Conservation (phyloP, 192 early-diverging fungal genomes). For the Gaertneriomyces semiglobifer region DNA sequence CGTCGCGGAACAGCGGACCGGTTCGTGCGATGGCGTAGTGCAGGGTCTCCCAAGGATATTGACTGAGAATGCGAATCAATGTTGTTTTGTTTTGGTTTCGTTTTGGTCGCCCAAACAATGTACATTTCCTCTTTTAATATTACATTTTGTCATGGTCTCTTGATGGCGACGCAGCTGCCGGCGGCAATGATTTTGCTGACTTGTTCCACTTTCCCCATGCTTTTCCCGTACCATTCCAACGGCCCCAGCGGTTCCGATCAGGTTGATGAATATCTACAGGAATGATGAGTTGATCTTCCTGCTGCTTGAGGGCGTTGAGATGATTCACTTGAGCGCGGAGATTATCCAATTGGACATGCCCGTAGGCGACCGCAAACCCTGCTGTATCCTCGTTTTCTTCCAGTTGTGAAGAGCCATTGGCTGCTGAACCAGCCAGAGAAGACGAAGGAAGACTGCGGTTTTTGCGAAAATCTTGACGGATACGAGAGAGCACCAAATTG, state of each 20-base stretch:
- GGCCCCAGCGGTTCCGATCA: constrained; percentile 8
- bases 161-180: too few relatives aligned
- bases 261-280: constrained; percentile 18
- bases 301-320: not conserved
- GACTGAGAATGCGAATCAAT: not conserved
- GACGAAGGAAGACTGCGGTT: not conserved
- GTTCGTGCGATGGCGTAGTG: constrained; percentile 21
- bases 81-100: too few relatives aligned
- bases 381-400: not conserved
- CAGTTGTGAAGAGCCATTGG: not conserved
- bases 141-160: too few relatives aligned
- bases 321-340: constrained; percentile 15
- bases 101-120: too few relatives aligned
- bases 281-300: constrained; percentile 22
- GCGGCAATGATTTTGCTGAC: too few relatives aligned
- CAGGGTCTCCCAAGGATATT: constrained; percentile 12
- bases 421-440: not conserved
- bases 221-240: constrained; percentile 6
- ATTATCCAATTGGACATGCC: constrained; percentile 13
- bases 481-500: not conserved
- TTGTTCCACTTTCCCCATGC: constrained; percentile 14
- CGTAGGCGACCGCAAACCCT: constrained; percentile 3
- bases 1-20: constrained; percentile 20
- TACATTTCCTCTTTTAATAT: too few relatives aligned
- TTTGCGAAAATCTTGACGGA: constrained; percentile 6